A percentile compares a stretch with the other conserved stretches of the same genome.
Evolutionary conservation across 192 early-diverging fungal genomes (phyloP).

Genomic region (Mortierella claussenii): DNA sequence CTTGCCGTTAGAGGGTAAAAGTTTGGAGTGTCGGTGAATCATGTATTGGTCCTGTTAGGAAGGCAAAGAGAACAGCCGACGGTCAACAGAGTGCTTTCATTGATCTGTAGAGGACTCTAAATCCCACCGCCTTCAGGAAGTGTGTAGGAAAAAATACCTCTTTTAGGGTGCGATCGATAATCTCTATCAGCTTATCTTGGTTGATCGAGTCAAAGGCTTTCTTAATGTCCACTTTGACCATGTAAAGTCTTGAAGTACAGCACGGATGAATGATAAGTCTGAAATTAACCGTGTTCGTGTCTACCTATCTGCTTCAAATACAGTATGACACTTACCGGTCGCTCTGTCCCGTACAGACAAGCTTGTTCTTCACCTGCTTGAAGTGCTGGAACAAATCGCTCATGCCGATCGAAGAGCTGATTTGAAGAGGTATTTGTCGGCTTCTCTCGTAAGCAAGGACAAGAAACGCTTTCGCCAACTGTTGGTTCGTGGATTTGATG

Average conservation of each 20-base stretch:
- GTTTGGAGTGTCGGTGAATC: conserved; percentile 70
- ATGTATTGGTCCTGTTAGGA: conserved; percentile 76
- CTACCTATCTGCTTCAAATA: not conserved
- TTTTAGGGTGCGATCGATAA: conserved; percentile 59
- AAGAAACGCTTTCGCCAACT: conserved; percentile 65
- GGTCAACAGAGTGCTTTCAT: too few relatives aligned
- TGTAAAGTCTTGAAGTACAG: conserved; percentile 68
- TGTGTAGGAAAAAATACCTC: too few relatives aligned
- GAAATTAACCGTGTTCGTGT: too few relatives aligned
- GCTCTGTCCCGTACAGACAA: conserved; percentile 3
- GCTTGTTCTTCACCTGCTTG: conserved; percentile 51
- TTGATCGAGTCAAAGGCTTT: conserved; percentile 86
- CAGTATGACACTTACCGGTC: conserved; percentile 15
- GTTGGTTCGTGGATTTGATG: conserved; percentile 57
- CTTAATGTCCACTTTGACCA: conserved; percentile 87
- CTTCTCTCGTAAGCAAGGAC: conserved; percentile 66
- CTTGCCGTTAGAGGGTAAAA: conserved; percentile 33
- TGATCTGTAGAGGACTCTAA: too few relatives aligned
- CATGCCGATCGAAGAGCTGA: conserved; percentile 53
- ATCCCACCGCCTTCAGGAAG: too few relatives aligned
- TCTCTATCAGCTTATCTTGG: conserved; percentile 70
- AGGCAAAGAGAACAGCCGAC: too few relatives aligned
- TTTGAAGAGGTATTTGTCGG: conserved; percentile 22
- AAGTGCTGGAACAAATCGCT: conserved; percentile 60
- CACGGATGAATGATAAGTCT: too few relatives aligned